phyloP scores from a whole-genome alignment of 2,329 filamentous ascomycete genomes.

The Aureobasidium uvarum region DNA sequence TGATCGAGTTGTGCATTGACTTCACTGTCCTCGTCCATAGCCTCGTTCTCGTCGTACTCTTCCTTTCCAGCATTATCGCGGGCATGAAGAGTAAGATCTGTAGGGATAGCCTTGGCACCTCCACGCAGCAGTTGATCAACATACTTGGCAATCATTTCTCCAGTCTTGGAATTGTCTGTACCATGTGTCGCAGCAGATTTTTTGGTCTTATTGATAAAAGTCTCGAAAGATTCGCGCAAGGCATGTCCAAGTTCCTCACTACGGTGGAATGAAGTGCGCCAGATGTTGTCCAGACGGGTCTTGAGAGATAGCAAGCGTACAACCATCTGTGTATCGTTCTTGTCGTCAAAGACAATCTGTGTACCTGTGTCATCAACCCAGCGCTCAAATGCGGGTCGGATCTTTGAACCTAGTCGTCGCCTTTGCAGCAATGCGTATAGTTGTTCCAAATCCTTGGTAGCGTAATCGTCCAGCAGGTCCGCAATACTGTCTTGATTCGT shows the following conservation, averaged over 20 bases:
- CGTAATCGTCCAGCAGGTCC: slow-evolving; percentile 68
- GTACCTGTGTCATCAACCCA: slow-evolving; percentile 77
- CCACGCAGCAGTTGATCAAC: slow-evolving; percentile 86
- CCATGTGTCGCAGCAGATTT: slow-evolving; percentile 69
- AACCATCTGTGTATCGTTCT: slow-evolving; percentile 81
- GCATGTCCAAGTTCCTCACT: slow-evolving; percentile 75
- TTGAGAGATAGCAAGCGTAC: slow-evolving; percentile 78
- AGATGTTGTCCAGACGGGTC: slow-evolving; percentile 71
- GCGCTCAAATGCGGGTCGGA: slow-evolving; percentile 70
- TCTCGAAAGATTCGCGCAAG: slow-evolving; percentile 80
- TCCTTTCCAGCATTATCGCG: slow-evolving; percentile 58
- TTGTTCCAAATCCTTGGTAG: slow-evolving; percentile 67
- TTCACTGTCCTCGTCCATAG: slow-evolving; percentile 86
- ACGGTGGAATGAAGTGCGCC: slow-evolving; percentile 71
- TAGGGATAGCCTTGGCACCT: slow-evolving; percentile 78
- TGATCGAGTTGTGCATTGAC: slow-evolving; percentile 90
- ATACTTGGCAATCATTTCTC: slow-evolving; percentile 98
- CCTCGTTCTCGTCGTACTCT: slow-evolving; percentile 59
- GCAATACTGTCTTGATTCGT: slow-evolving; percentile 57
- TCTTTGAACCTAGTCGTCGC: slow-evolving; percentile 64
- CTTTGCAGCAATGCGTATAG: slow-evolving; percentile 76
- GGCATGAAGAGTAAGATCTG: slow-evolving; percentile 58
- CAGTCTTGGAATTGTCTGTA: slow-evolving; percentile 86
- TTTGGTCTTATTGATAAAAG: slow-evolving; percentile 86
- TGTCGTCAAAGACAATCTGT: slow-evolving; percentile 74